A percentile compares a stretch with the other conserved stretches of the same genome.
These are phyloP conservation scores for Peronospora tabacina DNA, from an alignment of 352 stramenopile genomes.

Conservation along the genomic window DNA sequence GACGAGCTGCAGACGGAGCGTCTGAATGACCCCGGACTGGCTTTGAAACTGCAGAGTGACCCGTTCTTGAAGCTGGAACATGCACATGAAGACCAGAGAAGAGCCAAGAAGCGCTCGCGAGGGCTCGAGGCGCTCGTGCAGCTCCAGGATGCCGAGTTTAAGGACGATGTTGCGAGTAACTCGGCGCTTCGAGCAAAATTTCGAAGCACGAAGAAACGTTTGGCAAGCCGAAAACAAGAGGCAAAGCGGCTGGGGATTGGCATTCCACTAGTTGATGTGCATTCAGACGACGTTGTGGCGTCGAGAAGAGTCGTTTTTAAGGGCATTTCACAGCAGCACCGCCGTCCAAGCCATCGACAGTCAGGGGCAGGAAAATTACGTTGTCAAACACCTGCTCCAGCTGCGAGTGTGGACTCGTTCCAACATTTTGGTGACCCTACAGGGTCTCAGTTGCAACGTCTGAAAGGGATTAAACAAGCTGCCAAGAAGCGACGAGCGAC, in stretches of 20 bases:
- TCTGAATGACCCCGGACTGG: slow-evolving; percentile 50
- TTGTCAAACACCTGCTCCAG: slow-evolving; percentile 6
- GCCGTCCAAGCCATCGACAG: neutral
- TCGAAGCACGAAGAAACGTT: slow-evolving; percentile 49
- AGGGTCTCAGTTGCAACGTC: slow-evolving; percentile 43
- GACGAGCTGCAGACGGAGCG: slow-evolving; percentile 37
- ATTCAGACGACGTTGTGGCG: slow-evolving; percentile 46
- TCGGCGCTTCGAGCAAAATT: slow-evolving; percentile 43
- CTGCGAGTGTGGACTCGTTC: slow-evolving; percentile 33
- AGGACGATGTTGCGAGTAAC: slow-evolving; percentile 70
- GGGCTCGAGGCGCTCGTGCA: slow-evolving; percentile 49
- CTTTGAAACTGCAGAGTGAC: slow-evolving; percentile 37
- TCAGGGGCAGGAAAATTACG: neutral
- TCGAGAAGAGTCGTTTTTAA: slow-evolving; percentile 55
- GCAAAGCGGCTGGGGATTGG: slow-evolving; percentile 40
- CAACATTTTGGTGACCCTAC: slow-evolving; percentile 55
- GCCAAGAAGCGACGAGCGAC: slow-evolving; percentile 12
- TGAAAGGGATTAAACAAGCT: slow-evolving; percentile 28
- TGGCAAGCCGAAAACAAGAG: slow-evolving; percentile 31
- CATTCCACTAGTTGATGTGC: slow-evolving; percentile 54
- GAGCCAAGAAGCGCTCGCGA: slow-evolving; percentile 35
- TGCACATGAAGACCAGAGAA: slow-evolving; percentile 55
- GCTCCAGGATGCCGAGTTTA: slow-evolving; percentile 52
- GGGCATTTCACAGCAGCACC: slow-evolving; percentile 33
- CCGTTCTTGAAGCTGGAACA: slow-evolving; percentile 78